Base-by-base conservation (phyloP, 768 basidiomycete genomes). In the Lepiota brunneoincarnata region DNA sequence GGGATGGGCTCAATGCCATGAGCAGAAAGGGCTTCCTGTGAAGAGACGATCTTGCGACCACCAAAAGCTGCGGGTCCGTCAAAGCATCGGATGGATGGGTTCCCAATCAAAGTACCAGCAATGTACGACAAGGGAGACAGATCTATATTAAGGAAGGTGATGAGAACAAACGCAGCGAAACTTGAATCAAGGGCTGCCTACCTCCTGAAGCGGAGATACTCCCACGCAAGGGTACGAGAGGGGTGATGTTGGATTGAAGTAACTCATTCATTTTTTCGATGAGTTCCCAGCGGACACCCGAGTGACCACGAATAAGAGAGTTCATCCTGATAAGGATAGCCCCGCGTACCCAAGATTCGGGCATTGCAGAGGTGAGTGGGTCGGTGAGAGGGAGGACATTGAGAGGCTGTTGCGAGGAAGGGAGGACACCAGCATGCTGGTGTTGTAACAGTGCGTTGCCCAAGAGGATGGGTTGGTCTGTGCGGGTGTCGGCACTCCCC, bases 321-420 rank as follows among this genome's bases (percentile, higher is more conserved):
- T 94, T 95, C 78, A 91, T 87, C 59, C 92, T 89, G 61, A 95
- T 78, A 9, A 92, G 70, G 62, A 94, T 91, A 1, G 92, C 90
- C 11, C 87, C 92, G 49, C 92, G 85, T 28, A 93, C 91, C 89
- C 93, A 93, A 2, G 89, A 74, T 55, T 89, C 86, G 3, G 92
- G 91, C 89, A 94, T 93, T 55, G 79, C 83, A 26, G 80, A 79
- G 10, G 83, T 80, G 11, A 86, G 66, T 1, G 87, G 89, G 62
- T 91, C 89, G 4, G 78, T 76, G 40, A 92, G 82, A 7, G 91
- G 89, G 0, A 91, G 75, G 10, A 73, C 77, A 44, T 81, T 66
- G 15, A 75, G 76, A 1, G 65, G 64, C 18, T 76, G 65, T 4
- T 76, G 75, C 6, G 78, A 77, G 0, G 86, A 82, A 42, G 91